Percentiles rank a stretch among this genome's conserved stretches.
These are phyloP conservation scores for Colletotrichum sp. DNA, from an alignment of 2,329 filamentous ascomycete genomes.

Conservation along the genomic window DNA sequence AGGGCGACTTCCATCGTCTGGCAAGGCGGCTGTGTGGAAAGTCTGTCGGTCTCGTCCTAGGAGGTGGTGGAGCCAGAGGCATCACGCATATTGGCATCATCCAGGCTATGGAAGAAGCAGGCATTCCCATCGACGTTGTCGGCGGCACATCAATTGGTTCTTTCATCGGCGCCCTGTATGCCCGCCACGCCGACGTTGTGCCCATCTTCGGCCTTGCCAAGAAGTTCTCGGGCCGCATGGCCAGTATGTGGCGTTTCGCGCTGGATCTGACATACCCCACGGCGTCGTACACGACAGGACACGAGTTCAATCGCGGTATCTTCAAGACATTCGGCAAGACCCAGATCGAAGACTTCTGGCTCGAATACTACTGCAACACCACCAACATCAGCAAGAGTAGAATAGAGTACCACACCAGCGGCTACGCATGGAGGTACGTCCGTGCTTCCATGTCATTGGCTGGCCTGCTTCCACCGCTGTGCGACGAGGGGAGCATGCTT, in stretches of 20 bases:
- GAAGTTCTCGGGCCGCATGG: conserved; percentile 98
- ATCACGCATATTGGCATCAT: conserved; percentile 95
- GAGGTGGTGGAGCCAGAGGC: conserved; percentile 90
- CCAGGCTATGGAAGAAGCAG: conserved; percentile 91
- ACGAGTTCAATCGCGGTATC: conserved; percentile 98
- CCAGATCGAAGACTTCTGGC: conserved; percentile 98
- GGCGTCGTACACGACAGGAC: conserved; percentile 95
- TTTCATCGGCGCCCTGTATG: conserved; percentile 94
- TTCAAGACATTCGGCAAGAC: conserved; percentile 98
- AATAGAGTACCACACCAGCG: conserved; percentile 90
- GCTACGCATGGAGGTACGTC: conserved; percentile 97
- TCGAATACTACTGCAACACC: conserved; percentile 99
- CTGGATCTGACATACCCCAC: conserved; percentile 96
- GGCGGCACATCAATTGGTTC: conserved; percentile 96
- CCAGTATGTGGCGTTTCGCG: conserved; percentile 98
- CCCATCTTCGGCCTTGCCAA: conserved; percentile 97
- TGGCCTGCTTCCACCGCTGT: conserved; percentile 89
- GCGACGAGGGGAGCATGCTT: conserved; percentile 96
- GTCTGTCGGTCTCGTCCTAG: conserved; percentile 91
- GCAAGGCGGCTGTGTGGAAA: conserved; percentile 91
- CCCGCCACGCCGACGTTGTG: conserved; percentile 93
- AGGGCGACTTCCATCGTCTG: conserved; percentile 94
- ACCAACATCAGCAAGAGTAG: conserved; percentile 97
- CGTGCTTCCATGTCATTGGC: conserved; percentile 96
- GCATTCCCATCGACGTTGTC: conserved; percentile 93